Evolutionary conservation across 106 monocot species (phyloP), one percentile per base, ranked within the genome.

Genomic region (Chionographis japonica): DNA sequence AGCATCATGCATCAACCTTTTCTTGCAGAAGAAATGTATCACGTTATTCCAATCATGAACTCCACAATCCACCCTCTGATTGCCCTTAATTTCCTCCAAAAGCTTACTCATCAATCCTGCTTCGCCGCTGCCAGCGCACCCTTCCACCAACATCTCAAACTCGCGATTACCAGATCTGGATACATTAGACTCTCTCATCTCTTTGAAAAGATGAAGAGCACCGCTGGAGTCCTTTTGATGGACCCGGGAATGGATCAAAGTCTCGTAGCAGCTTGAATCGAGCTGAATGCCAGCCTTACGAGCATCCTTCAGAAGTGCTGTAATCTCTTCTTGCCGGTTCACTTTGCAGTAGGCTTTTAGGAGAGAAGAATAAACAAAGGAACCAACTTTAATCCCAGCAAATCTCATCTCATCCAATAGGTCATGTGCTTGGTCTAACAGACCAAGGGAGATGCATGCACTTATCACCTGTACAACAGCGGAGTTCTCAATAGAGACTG

Each of bases 11-110:
- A 98, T 91, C 80, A 91, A 58, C 68, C 76, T 83, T 57, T 86
- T 93, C 83, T 93, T 98, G 79, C 98, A 98, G 54, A 98, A 98
- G 77, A 98, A 93, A 71, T 98, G 85, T 65, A 98, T 87, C 64
- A 87, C 73, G 63, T 59, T 82, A 59, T 91, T 91, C 93, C 98
- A 99, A 74, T 93, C 93, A 72, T 99, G 88, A 70, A 88, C 67
- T 13, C 77, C 90, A 73, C 65, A 85, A 72, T 90, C 69, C 40
- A 75, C 65, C 39, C 61, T 72, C 15, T 68, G 43, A 14, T 69
- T 63, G 35, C 73, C 83, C 55, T 85, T 87, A 6, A 93, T 83
- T 77, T 98, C 98, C 67, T 87, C 85, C 42, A 98, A 61, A 40
- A 98, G 77, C 70, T 74, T 85, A 68, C 78, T 53, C 80, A 84